These are phyloP conservation scores for Meredithiella fracta DNA, from an alignment of 2,329 filamentous ascomycete species.

Conservation along the genomic window DNA sequence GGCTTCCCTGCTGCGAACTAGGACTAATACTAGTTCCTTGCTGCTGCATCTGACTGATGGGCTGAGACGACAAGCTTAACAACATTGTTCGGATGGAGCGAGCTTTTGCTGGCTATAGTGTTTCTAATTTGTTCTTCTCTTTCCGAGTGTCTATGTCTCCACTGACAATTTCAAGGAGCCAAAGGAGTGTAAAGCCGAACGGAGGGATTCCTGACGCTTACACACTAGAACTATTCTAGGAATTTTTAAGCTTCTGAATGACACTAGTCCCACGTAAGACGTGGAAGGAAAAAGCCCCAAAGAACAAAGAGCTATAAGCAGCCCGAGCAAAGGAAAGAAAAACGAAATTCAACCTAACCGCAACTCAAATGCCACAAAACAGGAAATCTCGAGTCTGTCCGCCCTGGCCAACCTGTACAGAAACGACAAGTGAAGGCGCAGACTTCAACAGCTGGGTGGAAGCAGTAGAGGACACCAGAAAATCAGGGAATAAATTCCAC, in stretches of 20 bases:
- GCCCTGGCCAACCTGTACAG: background rate
- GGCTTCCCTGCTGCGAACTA: background rate
- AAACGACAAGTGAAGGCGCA: background rate
- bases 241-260: too few species aligned
- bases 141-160: too few species aligned
- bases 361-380: background rate
- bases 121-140: too few species aligned
- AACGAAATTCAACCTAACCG: background rate
- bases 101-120: too few species aligned
- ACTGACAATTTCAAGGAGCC: background rate
- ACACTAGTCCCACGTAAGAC: too few species aligned
- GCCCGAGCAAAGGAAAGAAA: background rate
- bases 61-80: constrained; percentile 1
- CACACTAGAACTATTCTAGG: too few species aligned
- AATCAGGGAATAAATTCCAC: too few species aligned
- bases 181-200: background rate
- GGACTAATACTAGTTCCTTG: background rate
- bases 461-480: background rate
- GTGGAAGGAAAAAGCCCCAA: too few species aligned
- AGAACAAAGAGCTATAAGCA: too few species aligned
- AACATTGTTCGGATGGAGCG: background rate
- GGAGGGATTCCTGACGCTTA: too few species aligned
- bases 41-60: constrained; percentile 3
- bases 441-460: background rate
- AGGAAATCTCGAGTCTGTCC: too few species aligned